Base-by-base conservation (phyloP, 805 yeast genomes). In the Komagataella mondaviorum region DNA sequence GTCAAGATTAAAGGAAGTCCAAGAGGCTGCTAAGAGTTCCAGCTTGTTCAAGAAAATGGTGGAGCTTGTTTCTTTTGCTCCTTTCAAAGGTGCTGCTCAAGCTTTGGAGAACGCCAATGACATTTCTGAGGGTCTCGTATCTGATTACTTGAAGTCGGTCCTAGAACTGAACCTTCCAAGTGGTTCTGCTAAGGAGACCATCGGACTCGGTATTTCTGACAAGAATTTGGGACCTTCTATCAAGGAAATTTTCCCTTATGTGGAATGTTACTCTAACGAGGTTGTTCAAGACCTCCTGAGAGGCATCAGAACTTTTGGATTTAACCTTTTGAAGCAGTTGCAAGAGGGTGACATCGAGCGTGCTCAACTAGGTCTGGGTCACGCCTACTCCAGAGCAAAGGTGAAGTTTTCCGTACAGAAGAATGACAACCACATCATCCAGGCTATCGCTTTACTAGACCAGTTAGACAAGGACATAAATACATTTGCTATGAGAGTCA, bases 41-140 rank as follows among this genome's bases (percentile, higher is more conserved):
- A 83, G 83, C 56, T 77, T 81, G 65, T 90, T 93, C 67, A 86
- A 96, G 62, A 93, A 93, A 73, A 75, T 91, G 75, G 83, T 93
- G 60, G 96, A 90, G 70, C 78, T 93, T 52, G 95, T 88, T 23
- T 86, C 96, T 14, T 93, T 93, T 71, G 96, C 96, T 54, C 99
- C 99, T 49, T 93, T 93, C 79, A 90, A 93, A 71, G 97, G 97
- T 63, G 99, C 99, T 55, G 98, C 99, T 51, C 98, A 93, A 71
- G 99, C 99, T 55, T 80, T 93, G 63, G 98, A 91, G 71, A 93
- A 93, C 66, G 97, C 98, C 60, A 93, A 93, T 66, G 98, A 93
- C 66, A 85, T 93, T 60, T 87, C 96, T 58, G 99, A 93, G 73
- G 99, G 99, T 64, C 78, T 90, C 60, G 96, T 91, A 52, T 85